Evolutionary conservation across 1,139 yeast species (phyloP).

Genomic region (Taphrina flavorubra): DNA sequence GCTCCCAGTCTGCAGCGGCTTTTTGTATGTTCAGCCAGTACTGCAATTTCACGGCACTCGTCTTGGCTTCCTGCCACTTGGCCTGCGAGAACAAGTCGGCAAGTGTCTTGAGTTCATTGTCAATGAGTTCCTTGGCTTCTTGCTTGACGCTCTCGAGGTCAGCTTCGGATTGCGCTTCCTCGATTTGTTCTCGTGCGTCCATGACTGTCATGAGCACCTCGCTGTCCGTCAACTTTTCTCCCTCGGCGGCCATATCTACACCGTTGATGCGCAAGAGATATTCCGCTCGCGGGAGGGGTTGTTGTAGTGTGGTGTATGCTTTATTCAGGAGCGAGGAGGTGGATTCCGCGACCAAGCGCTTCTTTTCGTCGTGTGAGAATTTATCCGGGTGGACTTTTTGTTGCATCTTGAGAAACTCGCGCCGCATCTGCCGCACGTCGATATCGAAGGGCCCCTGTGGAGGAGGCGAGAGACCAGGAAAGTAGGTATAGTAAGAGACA

Average conservation of each 20-base stretch:
- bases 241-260: constrained; percentile 52
- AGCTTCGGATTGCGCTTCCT: constrained; percentile 63
- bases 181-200: constrained; percentile 79
- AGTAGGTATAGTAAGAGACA: constrained; percentile 31
- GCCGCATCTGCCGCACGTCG: constrained; percentile 62
- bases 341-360: constrained; percentile 46
- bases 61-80: constrained; percentile 64
- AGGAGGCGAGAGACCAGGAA: constrained; percentile 61
- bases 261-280: constrained; percentile 58
- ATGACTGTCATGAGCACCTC: constrained; percentile 69
- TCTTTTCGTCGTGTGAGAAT: constrained; percentile 51
- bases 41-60: constrained; percentile 72
- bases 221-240: constrained; percentile 32
- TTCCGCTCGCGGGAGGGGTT: constrained; percentile 74
- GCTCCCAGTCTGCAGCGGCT: constrained; percentile 64
- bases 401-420: constrained; percentile 77
- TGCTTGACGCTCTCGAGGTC: constrained; percentile 62
- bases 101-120: constrained; percentile 53
- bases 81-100: constrained; percentile 53
- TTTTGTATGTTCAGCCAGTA: constrained; percentile 82
- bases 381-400: constrained; percentile 79
- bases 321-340: constrained; percentile 66
- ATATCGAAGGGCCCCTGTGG: constrained; percentile 67
- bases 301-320: constrained; percentile 72
- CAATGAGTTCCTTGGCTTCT: constrained; percentile 65